Evolutionary conservation across 2,329 filamentous ascomycete genomes (phyloP), one percentile per base, ranked within the genome.

Genomic region (Neopestalotiopsis rosae): DNA sequence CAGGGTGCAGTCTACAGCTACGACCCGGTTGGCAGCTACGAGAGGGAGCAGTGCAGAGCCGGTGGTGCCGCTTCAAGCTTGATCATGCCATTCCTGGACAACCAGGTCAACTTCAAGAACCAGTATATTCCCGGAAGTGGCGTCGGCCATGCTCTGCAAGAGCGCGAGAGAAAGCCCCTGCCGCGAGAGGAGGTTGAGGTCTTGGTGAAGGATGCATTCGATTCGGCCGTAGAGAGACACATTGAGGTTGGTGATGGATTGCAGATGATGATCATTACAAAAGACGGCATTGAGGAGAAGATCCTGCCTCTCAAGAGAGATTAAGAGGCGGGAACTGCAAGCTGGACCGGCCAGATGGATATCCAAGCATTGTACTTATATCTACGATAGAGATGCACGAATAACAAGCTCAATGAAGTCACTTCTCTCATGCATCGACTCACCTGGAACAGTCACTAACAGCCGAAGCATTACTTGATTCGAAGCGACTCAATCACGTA

Each of bases 21-120:
- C 84, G 96, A 99, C 79, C 96, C 96, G 1, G 96, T 99, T 57
- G 96, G 96, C 75, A 97, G 94, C 80, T 99, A 98, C 84, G 96
- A 99, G 87, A 88, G 96, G 73, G 96, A 99, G 84, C 94, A 97
- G 84, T 98, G 95, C 85, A 91, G 95, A 73, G 95, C 96, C 45
- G 96, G 94, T 57, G 96, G 96, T 76, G 95, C 96, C 14, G 95
- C 95, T 24, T 92, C 94, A 67, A 96, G 93, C 77, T 85, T 99
- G 81, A 99, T 99, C 83, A 99, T 98, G 93, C 96, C 96, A 1
- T 99, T 99, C 87, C 84, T 99, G 78, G 96, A 99, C 82, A 99
- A 99, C 82, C 97, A 99, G 84, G 96, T 99, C 86, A 98, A 98
- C 85, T 95, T 95, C 87, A 99, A 98, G 89, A 99, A 99, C 81